Conservation (phyloP, 2,329 filamentous ascomycete genomes). For the Penicillium paneum region DNA sequence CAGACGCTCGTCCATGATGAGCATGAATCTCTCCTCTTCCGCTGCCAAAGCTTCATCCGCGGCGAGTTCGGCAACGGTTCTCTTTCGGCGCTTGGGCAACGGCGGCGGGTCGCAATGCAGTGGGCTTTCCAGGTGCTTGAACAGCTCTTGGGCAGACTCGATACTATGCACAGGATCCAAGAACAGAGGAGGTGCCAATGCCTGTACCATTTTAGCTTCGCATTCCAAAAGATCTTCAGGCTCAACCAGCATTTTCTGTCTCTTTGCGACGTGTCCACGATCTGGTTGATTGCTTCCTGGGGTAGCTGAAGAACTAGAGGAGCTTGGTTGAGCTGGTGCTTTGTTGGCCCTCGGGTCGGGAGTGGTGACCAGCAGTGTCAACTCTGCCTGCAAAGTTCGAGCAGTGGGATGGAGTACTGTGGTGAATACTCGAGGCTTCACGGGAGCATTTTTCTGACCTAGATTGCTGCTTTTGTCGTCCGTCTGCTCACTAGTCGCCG, state of each 20-base stretch:
- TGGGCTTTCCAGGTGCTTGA: conserved; percentile 71
- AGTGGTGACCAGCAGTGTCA: conserved; percentile 72
- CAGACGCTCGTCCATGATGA: conserved; percentile 82
- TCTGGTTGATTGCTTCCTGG: conserved; percentile 61
- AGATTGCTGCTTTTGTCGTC: conserved; percentile 39
- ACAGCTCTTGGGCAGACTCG: conserved; percentile 66
- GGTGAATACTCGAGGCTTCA: conserved; percentile 64
- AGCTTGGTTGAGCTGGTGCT: conserved; percentile 42
- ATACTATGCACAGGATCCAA: conserved; percentile 70
- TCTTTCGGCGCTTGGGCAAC: conserved; percentile 82
- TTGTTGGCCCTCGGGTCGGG: conserved; percentile 55
- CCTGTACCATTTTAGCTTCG: conserved; percentile 71
- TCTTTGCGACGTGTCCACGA: conserved; percentile 58
- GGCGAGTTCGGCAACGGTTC: conserved; percentile 89
- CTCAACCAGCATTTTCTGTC: conserved; percentile 75
- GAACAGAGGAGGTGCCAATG: conserved; percentile 70
- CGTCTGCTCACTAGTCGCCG: conserved; percentile 30
- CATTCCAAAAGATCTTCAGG: conserved; percentile 68
- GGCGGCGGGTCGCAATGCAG: conserved; percentile 74
- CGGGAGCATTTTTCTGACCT: conserved; percentile 47
- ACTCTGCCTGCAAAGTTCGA: conserved; percentile 70
- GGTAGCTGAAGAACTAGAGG: conserved; percentile 51
- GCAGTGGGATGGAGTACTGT: conserved; percentile 82
- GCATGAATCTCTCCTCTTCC: conserved; percentile 86
- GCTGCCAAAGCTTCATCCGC: conserved; percentile 91